These are phyloP conservation scores for Heritiera littoralis DNA, from an alignment of 345 rosid genomes.

Conservation along the genomic window DNA sequence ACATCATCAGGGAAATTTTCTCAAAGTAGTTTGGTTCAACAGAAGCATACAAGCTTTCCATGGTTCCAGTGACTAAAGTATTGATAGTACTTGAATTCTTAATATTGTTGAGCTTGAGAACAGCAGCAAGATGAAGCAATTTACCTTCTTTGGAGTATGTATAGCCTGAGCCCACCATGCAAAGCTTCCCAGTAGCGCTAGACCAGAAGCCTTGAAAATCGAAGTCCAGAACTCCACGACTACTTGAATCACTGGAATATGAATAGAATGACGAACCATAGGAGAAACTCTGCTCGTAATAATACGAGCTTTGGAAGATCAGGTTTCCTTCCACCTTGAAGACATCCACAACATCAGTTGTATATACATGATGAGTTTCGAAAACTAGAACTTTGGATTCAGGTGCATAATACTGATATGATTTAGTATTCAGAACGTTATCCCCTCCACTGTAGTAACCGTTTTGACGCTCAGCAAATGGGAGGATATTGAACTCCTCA, in stretches of 20 bases:
- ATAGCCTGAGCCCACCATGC: slow-evolving; percentile 46
- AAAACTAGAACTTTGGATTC: slow-evolving; percentile 14
- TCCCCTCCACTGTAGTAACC: slow-evolving; percentile 29
- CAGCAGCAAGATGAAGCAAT: slow-evolving; percentile 23
- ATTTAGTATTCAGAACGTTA: background rate
- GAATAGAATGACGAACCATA: background rate
- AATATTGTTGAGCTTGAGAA: slow-evolving; percentile 41
- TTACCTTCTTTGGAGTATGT: slow-evolving; percentile 2
- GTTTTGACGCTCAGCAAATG: background rate
- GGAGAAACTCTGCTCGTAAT: slow-evolving; percentile 7
- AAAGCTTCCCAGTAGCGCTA: slow-evolving; percentile 39
- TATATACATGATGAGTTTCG: background rate
- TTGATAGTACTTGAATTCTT: slow-evolving; percentile 28
- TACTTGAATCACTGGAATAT: background rate
- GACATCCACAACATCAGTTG: slow-evolving; percentile 24
- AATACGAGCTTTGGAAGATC: slow-evolving; percentile 2
- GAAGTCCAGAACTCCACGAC: background rate
- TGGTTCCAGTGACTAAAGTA: slow-evolving; percentile 43
- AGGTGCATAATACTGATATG: background rate
- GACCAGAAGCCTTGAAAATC: slow-evolving; percentile 50
- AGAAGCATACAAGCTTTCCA: slow-evolving; percentile 34
- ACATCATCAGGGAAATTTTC: slow-evolving; percentile 35
- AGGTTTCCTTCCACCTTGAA: slow-evolving; percentile 26
- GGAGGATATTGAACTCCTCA: background rate
- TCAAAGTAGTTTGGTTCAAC: slow-evolving; percentile 32